Conservation (phyloP, 2,329 filamentous ascomycete genomes). For the Claviceps citrina region DNA sequence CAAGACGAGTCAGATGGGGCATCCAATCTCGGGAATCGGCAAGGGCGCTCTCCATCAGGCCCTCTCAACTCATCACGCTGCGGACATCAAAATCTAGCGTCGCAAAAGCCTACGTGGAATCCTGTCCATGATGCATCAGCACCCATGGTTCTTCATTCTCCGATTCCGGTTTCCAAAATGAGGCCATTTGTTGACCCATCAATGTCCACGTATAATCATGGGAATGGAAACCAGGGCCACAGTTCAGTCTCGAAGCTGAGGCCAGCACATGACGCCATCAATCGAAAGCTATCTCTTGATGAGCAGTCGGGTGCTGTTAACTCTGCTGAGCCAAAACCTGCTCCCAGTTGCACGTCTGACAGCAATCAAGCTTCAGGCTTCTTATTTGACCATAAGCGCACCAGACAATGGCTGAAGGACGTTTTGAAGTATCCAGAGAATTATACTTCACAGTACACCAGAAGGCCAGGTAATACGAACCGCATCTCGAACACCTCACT, state of each 20-base stretch:
- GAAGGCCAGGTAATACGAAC: constrained; percentile 10
- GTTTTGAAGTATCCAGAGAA: constrained; percentile 15
- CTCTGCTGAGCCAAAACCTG: background rate
- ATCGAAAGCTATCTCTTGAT: background rate
- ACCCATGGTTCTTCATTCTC: constrained; percentile 6
- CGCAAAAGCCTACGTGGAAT: background rate
- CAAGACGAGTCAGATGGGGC: no score
- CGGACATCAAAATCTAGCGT: background rate
- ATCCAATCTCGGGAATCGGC: background rate
- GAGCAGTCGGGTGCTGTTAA: background rate
- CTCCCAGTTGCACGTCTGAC: constrained; percentile 3
- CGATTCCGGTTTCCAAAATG: constrained; percentile 9
- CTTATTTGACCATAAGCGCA: constrained; percentile 19
- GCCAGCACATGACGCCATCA: background rate
- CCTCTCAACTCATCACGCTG: background rate
- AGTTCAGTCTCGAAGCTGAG: constrained; percentile 5
- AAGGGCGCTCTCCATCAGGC: background rate
- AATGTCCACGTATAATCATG: background rate
- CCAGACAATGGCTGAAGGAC: constrained; percentile 19
- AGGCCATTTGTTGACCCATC: constrained; percentile 6
- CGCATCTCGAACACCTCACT: constrained; percentile 4
- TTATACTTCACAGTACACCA: constrained; percentile 15
- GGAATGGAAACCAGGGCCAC: constrained; percentile 2
- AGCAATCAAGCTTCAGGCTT: constrained; percentile 15
- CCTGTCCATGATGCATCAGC: background rate